phyloP scores from a whole-genome alignment of 2,329 filamentous ascomycete species.

The Fusarium albidum region DNA sequence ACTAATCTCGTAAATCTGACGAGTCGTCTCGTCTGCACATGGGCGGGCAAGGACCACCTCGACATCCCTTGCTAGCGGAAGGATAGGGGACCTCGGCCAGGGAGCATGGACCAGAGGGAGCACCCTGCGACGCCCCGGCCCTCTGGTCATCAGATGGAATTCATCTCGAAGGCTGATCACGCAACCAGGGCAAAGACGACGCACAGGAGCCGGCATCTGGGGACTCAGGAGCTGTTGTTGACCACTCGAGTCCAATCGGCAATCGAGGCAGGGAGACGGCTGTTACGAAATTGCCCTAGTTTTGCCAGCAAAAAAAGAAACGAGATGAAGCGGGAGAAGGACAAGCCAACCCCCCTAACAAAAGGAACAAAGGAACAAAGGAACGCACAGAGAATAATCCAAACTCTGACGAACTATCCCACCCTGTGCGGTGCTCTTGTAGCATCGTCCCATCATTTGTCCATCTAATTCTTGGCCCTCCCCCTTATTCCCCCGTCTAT shows the following conservation, averaged over 20 bases:
- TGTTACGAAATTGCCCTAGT: background rate
- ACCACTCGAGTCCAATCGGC: slow-evolving; percentile 11
- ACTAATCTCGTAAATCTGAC: slow-evolving; percentile 18
- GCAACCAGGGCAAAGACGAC: slow-evolving; percentile 13
- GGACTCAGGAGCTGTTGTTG: background rate
- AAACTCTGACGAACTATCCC: slow-evolving; percentile 14
- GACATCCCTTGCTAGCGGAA: slow-evolving; percentile 12
- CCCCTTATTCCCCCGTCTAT: background rate
- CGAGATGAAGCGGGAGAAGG: slow-evolving; percentile 11
- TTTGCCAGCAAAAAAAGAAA: background rate
- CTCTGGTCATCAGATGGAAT: slow-evolving; percentile 20
- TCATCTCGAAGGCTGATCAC: slow-evolving; percentile 13
- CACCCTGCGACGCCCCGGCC: slow-evolving; percentile 8
- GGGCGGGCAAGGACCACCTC: slow-evolving; percentile 9
- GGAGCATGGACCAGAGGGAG: slow-evolving; percentile 16
- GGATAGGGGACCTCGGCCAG: slow-evolving; percentile 5
- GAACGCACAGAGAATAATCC: slow-evolving; percentile 19
- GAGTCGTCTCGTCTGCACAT: slow-evolving; percentile 3
- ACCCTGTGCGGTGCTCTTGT: background rate
- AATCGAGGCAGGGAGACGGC: background rate
- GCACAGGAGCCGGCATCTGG: background rate
- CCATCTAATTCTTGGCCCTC: slow-evolving; percentile 12
- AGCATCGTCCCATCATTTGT: slow-evolving; percentile 13
- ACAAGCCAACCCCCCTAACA: slow-evolving; percentile 25
- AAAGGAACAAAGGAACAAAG: slow-evolving; percentile 7